Evolutionary conservation across 2,329 filamentous ascomycete genomes (phyloP).

Genomic region (Trichoderma sp.): DNA sequence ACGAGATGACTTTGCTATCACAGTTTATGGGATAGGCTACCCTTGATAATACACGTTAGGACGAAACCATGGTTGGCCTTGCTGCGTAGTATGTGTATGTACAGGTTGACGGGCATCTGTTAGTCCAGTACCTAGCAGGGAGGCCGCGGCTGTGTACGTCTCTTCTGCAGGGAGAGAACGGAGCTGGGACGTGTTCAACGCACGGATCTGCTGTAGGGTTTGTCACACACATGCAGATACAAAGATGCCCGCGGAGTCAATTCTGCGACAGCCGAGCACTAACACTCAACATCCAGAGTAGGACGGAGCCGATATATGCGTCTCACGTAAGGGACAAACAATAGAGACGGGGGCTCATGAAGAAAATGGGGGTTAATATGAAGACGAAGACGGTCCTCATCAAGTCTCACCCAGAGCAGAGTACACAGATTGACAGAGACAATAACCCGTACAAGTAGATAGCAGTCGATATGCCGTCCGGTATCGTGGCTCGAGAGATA

Average conservation of each 20-base stretch:
- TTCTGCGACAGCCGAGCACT: neutral
- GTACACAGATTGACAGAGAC: neutral
- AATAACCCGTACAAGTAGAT: neutral
- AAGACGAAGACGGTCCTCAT: neutral
- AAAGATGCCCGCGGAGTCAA: neutral
- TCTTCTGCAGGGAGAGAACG: neutral
- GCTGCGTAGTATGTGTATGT: neutral
- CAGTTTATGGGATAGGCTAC: neutral
- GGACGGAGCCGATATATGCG: neutral
- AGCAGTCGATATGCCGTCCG: neutral
- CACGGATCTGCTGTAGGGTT: neutral
- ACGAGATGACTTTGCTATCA: neutral
- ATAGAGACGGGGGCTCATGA: neutral
- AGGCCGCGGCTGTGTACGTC: neutral
- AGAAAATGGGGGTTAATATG: neutral
- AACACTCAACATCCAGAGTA: neutral
- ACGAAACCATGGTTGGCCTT: neutral
- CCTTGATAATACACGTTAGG: neutral
- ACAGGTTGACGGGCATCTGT: neutral
- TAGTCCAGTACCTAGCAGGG: neutral
- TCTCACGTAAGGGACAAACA: neutral
- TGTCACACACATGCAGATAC: slow-evolving; percentile 7
- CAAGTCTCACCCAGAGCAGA: neutral
- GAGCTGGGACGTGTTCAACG: neutral
- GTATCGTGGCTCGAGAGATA: neutral